Percentiles rank a stretch among this genome's conserved stretches.
These are phyloP conservation scores for Sporopachydermia lactativora DNA, from an alignment of 805 yeast species.

Conservation along the genomic window DNA sequence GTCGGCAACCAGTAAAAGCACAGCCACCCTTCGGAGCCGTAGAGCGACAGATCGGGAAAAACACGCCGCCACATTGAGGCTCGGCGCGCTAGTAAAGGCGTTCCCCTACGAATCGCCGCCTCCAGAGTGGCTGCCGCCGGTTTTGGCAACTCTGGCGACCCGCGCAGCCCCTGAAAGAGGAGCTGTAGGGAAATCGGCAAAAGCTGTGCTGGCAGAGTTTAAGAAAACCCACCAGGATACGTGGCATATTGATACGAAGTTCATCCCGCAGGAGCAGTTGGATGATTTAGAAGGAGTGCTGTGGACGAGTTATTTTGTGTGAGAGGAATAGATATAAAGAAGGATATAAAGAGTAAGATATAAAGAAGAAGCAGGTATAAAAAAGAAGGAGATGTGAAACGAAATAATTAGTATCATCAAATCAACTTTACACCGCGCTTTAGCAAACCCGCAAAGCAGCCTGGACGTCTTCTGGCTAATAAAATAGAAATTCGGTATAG, in stretches of 20 bases:
- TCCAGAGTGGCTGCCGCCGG: slow-evolving; percentile 75
- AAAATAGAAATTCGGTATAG: too few relatives aligned
- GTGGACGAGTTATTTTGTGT: slow-evolving; percentile 85
- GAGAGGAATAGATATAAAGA: slow-evolving; percentile 7
- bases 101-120: slow-evolving; percentile 88
- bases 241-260: slow-evolving; percentile 79
- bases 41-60: slow-evolving; percentile 20
- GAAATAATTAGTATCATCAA: too few relatives aligned
- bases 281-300: slow-evolving; percentile 90
- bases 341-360: neutral
- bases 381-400: neutral
- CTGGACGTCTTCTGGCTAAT: too few relatives aligned
- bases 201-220: slow-evolving; percentile 66
- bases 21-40: neutral
- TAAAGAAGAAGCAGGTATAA: neutral
- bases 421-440: too few relatives aligned
- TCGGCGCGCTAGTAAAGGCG: slow-evolving; percentile 80
- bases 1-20: neutral
- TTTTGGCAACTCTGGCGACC: slow-evolving; percentile 54
- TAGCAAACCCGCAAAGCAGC: too few relatives aligned
- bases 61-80: slow-evolving; percentile 81
- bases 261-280: slow-evolving; percentile 63
- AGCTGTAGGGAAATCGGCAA: slow-evolving; percentile 69
- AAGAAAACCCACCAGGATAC: slow-evolving; percentile 90
- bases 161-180: slow-evolving; percentile 66